Percentiles rank a stretch among this genome's conserved stretches.
Conservation (phyloP, 2,329 filamentous ascomycete genomes). For the Elsinoe necatrix region DNA sequence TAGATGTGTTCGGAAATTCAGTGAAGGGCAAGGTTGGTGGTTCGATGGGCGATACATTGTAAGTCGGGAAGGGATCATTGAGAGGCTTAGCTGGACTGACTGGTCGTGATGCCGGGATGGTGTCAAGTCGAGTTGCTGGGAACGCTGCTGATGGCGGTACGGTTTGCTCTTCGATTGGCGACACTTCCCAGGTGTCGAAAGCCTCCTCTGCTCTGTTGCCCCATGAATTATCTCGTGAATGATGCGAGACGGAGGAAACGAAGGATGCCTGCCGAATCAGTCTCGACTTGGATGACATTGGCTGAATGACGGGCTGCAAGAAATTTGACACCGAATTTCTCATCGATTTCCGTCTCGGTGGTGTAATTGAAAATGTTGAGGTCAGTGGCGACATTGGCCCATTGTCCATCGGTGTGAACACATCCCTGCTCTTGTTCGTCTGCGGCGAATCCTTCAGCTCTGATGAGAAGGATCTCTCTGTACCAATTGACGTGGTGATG, state of each 20-base stretch:
- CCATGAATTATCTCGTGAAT: constrained; percentile 25
- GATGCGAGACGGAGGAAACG: constrained; percentile 33
- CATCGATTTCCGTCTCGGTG: constrained; percentile 1
- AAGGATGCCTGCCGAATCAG: constrained; percentile 46
- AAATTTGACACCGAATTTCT: constrained; percentile 9
- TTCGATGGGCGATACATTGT: constrained; percentile 16
- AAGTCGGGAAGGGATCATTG: constrained; percentile 40
- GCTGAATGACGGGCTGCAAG: constrained; percentile 28
- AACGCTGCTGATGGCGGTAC: constrained; percentile 33
- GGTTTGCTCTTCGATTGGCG: constrained; percentile 39
- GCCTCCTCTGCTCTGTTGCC: constrained; percentile 42
- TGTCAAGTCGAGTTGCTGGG: constrained; percentile 52
- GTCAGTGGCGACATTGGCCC: constrained; percentile 21
- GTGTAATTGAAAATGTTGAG: constrained; percentile 19
- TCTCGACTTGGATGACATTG: constrained; percentile 47
- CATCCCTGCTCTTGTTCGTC: constrained; percentile 16
- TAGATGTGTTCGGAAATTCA: constrained; percentile 3
- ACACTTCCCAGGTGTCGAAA: constrained; percentile 64
- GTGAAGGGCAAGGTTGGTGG: background rate
- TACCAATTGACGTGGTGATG: background rate
- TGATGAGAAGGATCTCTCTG: background rate
- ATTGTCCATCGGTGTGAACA: constrained; percentile 22
- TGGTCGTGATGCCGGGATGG: constrained; percentile 61
- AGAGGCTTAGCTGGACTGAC: constrained; percentile 54
- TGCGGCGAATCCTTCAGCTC: constrained; percentile 9